Percentiles rank a stretch among this genome's conserved stretches.
These are phyloP conservation scores for Dillenia turbinata DNA, from an alignment of 164 flowering plant genomes.

Conservation along the genomic window DNA sequence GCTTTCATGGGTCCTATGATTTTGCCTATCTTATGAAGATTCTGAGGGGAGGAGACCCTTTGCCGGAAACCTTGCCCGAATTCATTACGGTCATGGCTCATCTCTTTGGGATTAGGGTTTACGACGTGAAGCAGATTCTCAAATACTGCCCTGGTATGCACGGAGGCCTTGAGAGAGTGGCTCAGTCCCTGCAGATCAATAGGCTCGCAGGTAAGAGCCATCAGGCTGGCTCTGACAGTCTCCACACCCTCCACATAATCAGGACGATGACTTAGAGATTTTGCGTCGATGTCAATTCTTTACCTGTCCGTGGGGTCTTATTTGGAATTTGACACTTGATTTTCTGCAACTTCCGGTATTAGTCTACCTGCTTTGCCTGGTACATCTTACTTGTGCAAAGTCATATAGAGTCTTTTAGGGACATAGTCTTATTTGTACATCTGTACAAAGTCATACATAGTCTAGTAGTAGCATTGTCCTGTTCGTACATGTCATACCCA, in stretches of 20 bases:
- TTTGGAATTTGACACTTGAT: too few relatives aligned
- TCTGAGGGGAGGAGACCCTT: background rate
- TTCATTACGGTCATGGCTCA: slow-evolving; percentile 4
- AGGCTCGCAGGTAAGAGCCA: slow-evolving; percentile 22
- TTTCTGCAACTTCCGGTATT: too few relatives aligned
- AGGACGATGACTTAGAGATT: slow-evolving; percentile 9
- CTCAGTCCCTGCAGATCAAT: slow-evolving; percentile 4
- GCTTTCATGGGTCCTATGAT: too few relatives aligned
- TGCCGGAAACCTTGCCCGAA: background rate
- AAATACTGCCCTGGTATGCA: slow-evolving; percentile 8
- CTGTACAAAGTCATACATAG: too few relatives aligned
- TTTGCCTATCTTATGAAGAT: slow-evolving; percentile 1
- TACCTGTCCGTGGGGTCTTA: too few relatives aligned
- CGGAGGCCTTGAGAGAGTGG: slow-evolving; percentile 24
- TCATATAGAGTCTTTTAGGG: too few relatives aligned
- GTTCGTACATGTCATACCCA: too few relatives aligned
- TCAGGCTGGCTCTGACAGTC: slow-evolving; percentile 29
- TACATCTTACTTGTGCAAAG: too few relatives aligned
- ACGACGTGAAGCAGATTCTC: slow-evolving; percentile 18
- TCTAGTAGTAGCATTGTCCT: too few relatives aligned
- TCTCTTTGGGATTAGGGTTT: slow-evolving; percentile 11
- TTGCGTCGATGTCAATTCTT: background rate
- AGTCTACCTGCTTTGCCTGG: too few relatives aligned
- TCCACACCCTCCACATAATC: slow-evolving; percentile 8
- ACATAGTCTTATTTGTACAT: too few relatives aligned